phyloP scores from a whole-genome alignment of 768 basidiomycete species.

The Lactarius sp. region DNA sequence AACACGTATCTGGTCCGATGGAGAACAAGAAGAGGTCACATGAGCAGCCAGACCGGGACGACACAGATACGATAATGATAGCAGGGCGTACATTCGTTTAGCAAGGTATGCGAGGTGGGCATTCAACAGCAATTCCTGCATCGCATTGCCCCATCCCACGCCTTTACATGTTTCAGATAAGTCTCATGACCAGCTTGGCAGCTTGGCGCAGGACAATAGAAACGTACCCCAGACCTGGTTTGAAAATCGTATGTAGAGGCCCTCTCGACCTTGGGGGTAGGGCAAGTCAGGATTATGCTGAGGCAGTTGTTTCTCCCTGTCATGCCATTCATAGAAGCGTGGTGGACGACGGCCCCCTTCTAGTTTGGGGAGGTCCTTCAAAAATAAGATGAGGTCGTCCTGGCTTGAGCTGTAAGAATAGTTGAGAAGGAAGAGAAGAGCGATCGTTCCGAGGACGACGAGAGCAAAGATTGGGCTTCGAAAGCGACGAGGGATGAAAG shows the following conservation, averaged over 20 bases:
- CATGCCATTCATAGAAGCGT: constrained; percentile 15
- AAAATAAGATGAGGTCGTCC: neutral
- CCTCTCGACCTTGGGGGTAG: constrained; percentile 21
- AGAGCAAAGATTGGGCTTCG: neutral
- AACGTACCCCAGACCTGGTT: constrained; percentile 17
- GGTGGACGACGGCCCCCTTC: constrained; percentile 11
- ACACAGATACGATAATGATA: no score
- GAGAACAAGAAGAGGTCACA: no score
- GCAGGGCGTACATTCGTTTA: no score
- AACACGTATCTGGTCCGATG: no score
- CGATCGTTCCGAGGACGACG: neutral
- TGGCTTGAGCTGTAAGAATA: neutral
- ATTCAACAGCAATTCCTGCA: constrained; percentile 34
- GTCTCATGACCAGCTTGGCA: no score
- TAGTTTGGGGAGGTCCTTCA: neutral
- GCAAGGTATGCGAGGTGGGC: no score
- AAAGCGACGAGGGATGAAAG: neutral
- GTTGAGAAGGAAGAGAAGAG: neutral
- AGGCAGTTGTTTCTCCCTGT: constrained; percentile 13
- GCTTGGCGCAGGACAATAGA: no score
- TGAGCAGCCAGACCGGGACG: no score
- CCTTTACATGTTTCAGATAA: no score
- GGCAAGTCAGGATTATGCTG: constrained; percentile 18
- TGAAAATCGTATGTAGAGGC: constrained; percentile 18
- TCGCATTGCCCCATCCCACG: constrained; percentile 56